Conservation (phyloP, 2,329 filamentous ascomycete genomes). For the Phyllosticta citribraziliensis region DNA sequence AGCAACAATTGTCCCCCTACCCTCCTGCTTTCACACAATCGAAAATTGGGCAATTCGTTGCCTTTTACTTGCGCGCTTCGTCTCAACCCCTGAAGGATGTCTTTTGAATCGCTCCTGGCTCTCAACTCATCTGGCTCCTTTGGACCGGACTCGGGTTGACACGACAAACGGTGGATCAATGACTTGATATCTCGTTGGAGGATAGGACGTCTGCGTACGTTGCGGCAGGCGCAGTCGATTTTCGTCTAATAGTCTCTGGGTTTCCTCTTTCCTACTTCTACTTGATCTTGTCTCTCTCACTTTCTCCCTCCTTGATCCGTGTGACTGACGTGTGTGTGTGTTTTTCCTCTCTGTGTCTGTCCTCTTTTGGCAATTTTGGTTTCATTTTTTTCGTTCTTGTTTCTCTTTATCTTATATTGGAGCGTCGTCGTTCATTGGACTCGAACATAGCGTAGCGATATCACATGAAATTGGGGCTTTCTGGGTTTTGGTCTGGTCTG, state of each 20-base stretch:
- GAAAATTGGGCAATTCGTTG: background rate
- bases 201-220: background rate
- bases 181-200: background rate
- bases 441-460: too few relatives aligned
- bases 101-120: background rate
- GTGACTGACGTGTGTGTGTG: background rate
- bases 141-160: background rate
- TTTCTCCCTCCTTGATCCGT: background rate
- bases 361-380: background rate
- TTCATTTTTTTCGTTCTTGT: background rate
- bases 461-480: too few relatives aligned
- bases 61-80: background rate
- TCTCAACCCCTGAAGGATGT: too few relatives aligned
- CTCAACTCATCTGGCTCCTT: background rate
- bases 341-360: background rate
- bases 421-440: too few relatives aligned
- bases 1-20: background rate
- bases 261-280: background rate
- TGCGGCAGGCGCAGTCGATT: background rate
- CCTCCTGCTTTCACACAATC: background rate
- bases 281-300: background rate
- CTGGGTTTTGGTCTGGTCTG: too few relatives aligned
- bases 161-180: background rate
- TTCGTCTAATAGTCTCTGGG: background rate
- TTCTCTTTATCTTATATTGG: too few relatives aligned